These are phyloP conservation scores for Ascochyta rabiei DNA, from an alignment of 2,329 filamentous ascomycete genomes.

Conservation along the genomic window DNA sequence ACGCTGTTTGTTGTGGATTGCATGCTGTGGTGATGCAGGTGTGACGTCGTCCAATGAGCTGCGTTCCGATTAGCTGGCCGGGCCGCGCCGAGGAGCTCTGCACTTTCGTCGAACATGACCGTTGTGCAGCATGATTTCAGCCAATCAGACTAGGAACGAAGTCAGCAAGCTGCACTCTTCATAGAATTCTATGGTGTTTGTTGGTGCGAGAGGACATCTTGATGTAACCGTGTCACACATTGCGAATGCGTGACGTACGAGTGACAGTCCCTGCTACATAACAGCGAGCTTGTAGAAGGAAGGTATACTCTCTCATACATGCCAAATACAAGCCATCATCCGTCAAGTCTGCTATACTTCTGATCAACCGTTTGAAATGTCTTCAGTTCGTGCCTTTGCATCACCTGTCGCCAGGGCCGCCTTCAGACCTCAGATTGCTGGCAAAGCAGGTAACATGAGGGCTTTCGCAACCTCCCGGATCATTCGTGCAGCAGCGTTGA, in stretches of 20 bases:
- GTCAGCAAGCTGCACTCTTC: neutral
- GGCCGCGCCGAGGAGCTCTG: neutral
- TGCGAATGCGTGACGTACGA: conserved; percentile 14
- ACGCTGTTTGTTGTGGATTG: neutral
- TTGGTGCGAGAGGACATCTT: conserved; percentile 1
- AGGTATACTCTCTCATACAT: neutral
- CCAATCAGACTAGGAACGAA: neutral
- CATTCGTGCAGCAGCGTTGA: conserved; percentile 22
- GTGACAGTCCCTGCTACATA: neutral
- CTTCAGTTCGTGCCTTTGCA: conserved; percentile 9
- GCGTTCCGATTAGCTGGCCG: neutral
- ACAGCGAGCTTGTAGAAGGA: neutral
- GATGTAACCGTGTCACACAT: neutral
- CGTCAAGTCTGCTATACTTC: no score
- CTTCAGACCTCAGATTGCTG: neutral
- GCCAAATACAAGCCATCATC: neutral
- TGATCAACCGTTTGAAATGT: neutral
- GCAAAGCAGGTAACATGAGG: neutral
- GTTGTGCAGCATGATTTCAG: neutral
- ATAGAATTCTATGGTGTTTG: neutral
- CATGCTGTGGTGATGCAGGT: conserved; percentile 13
- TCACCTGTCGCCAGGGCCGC: conserved; percentile 14
- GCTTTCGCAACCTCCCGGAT: conserved; percentile 4
- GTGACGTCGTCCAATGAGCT: conserved; percentile 15
- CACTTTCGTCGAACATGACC: neutral